These are phyloP conservation scores for Tulasnella sp. DNA, from an alignment of 768 basidiomycete species.

Conservation along the genomic window DNA sequence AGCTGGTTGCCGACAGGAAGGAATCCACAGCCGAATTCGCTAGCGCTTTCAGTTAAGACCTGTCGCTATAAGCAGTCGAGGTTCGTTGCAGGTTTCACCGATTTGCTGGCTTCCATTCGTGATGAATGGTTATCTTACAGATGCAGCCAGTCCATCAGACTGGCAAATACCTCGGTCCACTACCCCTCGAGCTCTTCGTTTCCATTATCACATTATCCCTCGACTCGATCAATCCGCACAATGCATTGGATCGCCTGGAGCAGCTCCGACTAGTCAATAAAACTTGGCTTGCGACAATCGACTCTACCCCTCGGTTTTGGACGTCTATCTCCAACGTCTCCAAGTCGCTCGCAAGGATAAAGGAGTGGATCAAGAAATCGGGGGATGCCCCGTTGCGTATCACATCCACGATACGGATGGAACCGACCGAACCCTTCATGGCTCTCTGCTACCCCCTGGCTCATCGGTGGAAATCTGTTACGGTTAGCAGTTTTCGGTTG, in stretches of 20 bases:
- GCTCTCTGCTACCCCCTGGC: background rate
- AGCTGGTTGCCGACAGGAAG: too few species aligned
- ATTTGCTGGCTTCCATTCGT: too few species aligned
- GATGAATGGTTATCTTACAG: too few species aligned
- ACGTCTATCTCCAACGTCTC: background rate
- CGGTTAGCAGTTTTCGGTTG: background rate
- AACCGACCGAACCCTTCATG: background rate
- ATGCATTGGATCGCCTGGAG: background rate
- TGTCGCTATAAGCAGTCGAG: background rate
- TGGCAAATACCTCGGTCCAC: background rate
- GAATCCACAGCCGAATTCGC: background rate
- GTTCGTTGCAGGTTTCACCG: too few species aligned
- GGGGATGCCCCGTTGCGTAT: background rate
- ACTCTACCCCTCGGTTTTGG: background rate
- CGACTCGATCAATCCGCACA: background rate
- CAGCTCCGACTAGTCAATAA: background rate
- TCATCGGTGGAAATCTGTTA: background rate
- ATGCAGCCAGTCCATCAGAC: background rate
- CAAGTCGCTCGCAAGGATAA: background rate
- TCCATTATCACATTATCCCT: background rate
- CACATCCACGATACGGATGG: background rate
- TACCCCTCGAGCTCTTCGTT: background rate
- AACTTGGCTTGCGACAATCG: background rate
- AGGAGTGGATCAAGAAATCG: background rate
- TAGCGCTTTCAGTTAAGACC: background rate